phyloP scores from a whole-genome alignment of 2,329 filamentous ascomycete species.

The Aspergillus sp. region DNA sequence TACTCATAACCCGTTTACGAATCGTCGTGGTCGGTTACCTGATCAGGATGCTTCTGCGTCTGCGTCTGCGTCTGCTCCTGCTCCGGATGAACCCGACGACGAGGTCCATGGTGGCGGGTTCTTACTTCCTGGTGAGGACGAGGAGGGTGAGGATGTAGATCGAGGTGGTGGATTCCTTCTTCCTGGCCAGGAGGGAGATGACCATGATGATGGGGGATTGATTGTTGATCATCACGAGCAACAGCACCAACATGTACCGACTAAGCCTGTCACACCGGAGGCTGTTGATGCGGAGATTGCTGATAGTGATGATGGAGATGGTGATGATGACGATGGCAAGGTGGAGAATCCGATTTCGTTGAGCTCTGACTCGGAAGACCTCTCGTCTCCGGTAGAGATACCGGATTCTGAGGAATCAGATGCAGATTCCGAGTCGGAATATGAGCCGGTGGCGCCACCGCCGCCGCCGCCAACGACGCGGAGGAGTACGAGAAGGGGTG shows the following conservation, averaged over 20 bases:
- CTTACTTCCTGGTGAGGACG: slow-evolving; percentile 33
- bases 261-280: neutral
- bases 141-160: slow-evolving; percentile 3
- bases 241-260: neutral
- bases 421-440: slow-evolving; percentile 8
- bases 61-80: neutral
- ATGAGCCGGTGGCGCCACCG: slow-evolving; percentile 2
- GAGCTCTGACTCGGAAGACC: neutral
- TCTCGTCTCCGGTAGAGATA: neutral
- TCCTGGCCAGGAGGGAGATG: slow-evolving; percentile 8
- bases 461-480: slow-evolving; percentile 21
- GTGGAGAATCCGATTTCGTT: slow-evolving; percentile 9
- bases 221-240: neutral
- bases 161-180: slow-evolving; percentile 28
- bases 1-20: slow-evolving; percentile 40
- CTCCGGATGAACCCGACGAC: neutral
- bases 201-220: slow-evolving; percentile 12
- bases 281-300: neutral
- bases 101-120: slow-evolving; percentile 33
- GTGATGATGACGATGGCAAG: slow-evolving; percentile 9
- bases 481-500: slow-evolving; percentile 26
- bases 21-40: slow-evolving; percentile 6
- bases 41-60: neutral
- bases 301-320: neutral
- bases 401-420: slow-evolving; percentile 13